A percentile compares a stretch with the other conserved stretches of the same genome.
Evolutionary conservation across 768 basidiomycete species (phyloP).

Genomic region (Mycena floridula): DNA sequence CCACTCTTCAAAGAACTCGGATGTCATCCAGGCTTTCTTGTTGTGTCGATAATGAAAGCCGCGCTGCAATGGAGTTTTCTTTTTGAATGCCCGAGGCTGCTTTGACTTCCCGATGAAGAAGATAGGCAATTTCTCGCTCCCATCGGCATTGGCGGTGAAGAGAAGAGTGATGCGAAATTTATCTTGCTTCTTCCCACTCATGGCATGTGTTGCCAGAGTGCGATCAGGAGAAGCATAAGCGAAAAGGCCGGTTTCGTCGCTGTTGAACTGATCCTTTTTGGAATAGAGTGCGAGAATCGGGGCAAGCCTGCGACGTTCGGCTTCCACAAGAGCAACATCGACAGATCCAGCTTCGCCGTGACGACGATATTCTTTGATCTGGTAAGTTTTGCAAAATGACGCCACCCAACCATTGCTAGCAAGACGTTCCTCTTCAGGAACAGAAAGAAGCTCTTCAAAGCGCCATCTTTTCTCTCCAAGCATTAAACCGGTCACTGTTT

Average conservation of each 20-base stretch:
- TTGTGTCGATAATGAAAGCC: constrained; percentile 29
- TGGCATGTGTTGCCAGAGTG: constrained; percentile 8
- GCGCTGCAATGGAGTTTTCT: constrained; percentile 21
- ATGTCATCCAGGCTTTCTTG: constrained; percentile 34
- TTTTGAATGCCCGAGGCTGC: constrained; percentile 25
- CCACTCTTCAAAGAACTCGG: constrained; percentile 27
- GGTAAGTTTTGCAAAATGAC: not conserved
- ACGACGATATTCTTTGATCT: not conserved
- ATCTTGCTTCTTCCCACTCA: constrained; percentile 23
- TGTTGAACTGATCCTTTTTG: constrained; percentile 27
- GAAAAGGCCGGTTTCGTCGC: too few species aligned
- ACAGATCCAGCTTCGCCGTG: constrained; percentile 23
- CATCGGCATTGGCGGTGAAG: constrained; percentile 29
- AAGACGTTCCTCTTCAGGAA: not conserved
- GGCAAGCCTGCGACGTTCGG: constrained; percentile 17
- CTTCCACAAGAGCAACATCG: constrained; percentile 13
- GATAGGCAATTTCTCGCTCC: constrained; percentile 16
- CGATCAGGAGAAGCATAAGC: constrained; percentile 13
- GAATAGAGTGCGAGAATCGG: constrained; percentile 22
- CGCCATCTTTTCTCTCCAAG: not conserved
- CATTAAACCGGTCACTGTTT: not conserved
- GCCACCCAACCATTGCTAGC: not conserved
- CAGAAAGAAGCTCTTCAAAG: not conserved
- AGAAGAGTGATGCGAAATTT: constrained; percentile 26
- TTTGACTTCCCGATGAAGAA: constrained; percentile 26